Evolutionary conservation across 2,329 filamentous ascomycete genomes (phyloP).

Genomic region (Cladorrhinum sp.): DNA sequence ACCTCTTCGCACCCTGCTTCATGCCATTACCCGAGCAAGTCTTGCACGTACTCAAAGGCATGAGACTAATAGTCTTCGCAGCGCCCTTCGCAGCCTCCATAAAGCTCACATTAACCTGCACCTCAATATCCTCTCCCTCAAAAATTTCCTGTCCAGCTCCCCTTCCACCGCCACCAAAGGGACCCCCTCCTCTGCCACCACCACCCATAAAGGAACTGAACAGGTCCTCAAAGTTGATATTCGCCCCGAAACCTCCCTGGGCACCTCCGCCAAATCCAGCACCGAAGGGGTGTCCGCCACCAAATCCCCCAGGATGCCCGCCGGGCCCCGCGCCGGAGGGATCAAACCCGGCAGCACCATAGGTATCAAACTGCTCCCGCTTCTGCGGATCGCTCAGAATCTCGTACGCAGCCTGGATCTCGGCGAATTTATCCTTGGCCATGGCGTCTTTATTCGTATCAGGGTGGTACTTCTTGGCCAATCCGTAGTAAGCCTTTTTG

Average conservation of each 20-base stretch:
- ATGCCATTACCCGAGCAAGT: conserved; percentile 82
- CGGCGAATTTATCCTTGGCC: conserved; percentile 93
- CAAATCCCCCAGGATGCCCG: conserved; percentile 56
- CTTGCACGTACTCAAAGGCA: conserved; percentile 74
- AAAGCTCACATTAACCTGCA: conserved; percentile 89
- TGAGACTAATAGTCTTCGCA: conserved; percentile 82
- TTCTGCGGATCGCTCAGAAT: conserved; percentile 90
- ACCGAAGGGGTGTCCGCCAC: conserved; percentile 60
- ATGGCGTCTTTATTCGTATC: conserved; percentile 93
- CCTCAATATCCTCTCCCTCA: conserved; percentile 94
- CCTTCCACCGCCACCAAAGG: conserved; percentile 56
- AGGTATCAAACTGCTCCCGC: conserved; percentile 87
- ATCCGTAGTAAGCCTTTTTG: conserved; percentile 96
- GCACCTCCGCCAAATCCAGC: conserved; percentile 53
- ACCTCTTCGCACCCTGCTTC: conserved; percentile 73
- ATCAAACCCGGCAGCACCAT: conserved; percentile 84
- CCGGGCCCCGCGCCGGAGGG: conserved; percentile 63
- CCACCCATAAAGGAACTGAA: conserved; percentile 79
- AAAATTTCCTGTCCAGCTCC: conserved; percentile 77
- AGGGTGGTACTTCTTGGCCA: conserved; percentile 96
- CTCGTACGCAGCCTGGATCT: conserved; percentile 92
- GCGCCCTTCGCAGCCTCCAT: conserved; percentile 94
- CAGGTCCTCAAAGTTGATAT: conserved; percentile 95
- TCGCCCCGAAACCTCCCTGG: conserved; percentile 69
- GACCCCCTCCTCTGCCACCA: conserved; percentile 48